Base-by-base conservation (phyloP, 768 basidiomycete species). In the Mycena crocata region DNA sequence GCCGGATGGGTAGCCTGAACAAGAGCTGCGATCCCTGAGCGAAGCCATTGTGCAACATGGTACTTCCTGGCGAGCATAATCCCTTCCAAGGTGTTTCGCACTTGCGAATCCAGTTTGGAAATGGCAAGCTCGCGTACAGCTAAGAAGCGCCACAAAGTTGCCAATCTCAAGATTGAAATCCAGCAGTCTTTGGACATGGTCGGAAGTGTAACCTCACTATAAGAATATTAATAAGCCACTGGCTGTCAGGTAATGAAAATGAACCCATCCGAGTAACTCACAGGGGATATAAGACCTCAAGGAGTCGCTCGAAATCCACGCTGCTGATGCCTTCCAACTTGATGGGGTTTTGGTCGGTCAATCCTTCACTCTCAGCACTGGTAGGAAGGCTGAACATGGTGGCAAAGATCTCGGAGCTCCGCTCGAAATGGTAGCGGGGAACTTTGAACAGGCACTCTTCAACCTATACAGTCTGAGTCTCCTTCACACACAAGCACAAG, bases 401-500 rank as follows among this genome's bases (percentile, higher is more conserved):
- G 4, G 67, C 65, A 69, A 84, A 81, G 1, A 82, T 72, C 9
- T 74, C 72, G 0, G 81, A 82, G 46, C 76, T 73, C 21, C 73
- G 68, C 39, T 73, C 67, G 32, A 84, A 78, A 26, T 77, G 72
- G 17, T 74, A 70, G 17, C 75, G 73, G 10, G 81, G 82, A 5
- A 83, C 71, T 62, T 80, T 79, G 74, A 82, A 84, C 21, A 81
- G 62, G 15, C 68, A 69, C 46, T 76, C 73, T 54, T 83, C 83
- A 37, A 81, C 81, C 82, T 83, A 30, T 2, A 8, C 10, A n/a
- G 12, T 26, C 6, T 14, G 13, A 8, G 26, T 12, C 9, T 30
- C n/a, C 14, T 26, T 26, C 34, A 17, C 50, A 14, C 5, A 17
- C 15, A n/a, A 28, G n/a, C n/a, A n/a, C n/a, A n/a, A 17, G 2